Evolutionary conservation across 768 basidiomycete genomes (phyloP).

Genomic region (Cubamyces sp.): DNA sequence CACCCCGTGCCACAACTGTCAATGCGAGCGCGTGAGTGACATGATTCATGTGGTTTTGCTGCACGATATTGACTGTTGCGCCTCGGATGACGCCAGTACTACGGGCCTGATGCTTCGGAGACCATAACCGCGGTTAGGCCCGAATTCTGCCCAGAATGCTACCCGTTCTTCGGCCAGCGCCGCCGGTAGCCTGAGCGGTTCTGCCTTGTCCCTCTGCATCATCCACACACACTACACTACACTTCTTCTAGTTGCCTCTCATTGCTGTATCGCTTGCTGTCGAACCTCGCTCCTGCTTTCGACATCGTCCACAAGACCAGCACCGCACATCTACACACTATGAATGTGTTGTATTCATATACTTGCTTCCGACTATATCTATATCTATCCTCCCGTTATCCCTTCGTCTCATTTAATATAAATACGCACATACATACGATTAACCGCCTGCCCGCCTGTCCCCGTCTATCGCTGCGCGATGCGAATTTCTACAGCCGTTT

Average conservation of each 20-base stretch:
- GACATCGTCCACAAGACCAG: constrained; percentile 1
- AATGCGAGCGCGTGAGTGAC: constrained; percentile 47
- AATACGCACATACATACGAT: not conserved
- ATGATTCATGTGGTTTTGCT: constrained; percentile 14
- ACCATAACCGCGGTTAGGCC: constrained; percentile 53
- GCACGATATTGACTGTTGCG: not conserved
- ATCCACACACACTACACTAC: not conserved
- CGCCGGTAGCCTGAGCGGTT: constrained; percentile 17
- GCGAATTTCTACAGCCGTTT: not conserved
- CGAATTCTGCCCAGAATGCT: constrained; percentile 43
- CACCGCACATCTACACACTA: not conserved
- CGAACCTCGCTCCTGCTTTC: constrained; percentile 7
- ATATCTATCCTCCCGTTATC: constrained; percentile 1
- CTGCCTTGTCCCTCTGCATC: not conserved
- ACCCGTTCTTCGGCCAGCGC: constrained; percentile 33
- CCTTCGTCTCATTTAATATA: not conserved
- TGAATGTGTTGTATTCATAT: constrained; percentile 14
- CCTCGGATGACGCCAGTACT: constrained; percentile 53
- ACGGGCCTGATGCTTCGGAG: constrained; percentile 72
- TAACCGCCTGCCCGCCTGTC: not conserved
- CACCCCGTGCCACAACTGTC: constrained; percentile 45
- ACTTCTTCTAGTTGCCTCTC: not conserved
- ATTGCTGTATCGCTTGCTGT: constrained; percentile 18
- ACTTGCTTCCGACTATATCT: not conserved
- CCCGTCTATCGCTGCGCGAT: constrained; percentile 1